Base-by-base conservation (phyloP, 331 rosid genomes). In the Arachis monticola region DNA sequence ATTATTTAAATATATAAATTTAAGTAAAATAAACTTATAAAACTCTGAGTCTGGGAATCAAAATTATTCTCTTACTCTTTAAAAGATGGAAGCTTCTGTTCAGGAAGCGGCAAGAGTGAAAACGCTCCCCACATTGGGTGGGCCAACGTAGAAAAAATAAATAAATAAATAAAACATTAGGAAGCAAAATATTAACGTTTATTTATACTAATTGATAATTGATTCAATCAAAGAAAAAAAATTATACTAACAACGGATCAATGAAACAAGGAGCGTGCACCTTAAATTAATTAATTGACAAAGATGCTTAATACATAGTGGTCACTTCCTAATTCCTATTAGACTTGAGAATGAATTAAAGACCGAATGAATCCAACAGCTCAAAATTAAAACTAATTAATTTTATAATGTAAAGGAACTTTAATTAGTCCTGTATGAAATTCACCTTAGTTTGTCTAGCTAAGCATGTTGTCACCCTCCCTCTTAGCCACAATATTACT, bases 71-170 rank as follows among this genome's bases (percentile, higher is more conserved):
- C 27, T 22, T 22, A 22, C 27, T 22, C 27, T 22, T 22, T 22
- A 22, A 22, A 22, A 22, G 27, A 22, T 41, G 8, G 5, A 69
- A 13, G 62, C 4, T 69, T 70, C 65, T 5, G 53, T 52, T 56
- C 53, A 41, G 53, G 11, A 70, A 22, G 27, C 1, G 8, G 30
- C 40, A 70, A 44, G 45, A 70, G 65, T 17, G 56, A 55, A 22
- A 22, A 79, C 74, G 74, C 74, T 79, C 83, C 83, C 78, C 61
- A 35, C 42, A 47, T 17, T 46, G 27, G 69, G 47, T 47, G 59
- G 70, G 56, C 47, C 67, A 60, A 72, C 57, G 27, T 10, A 48
- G 32, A 27, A 60, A 38, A 59, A 68, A 14, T 35, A 35, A 35
- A 35, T 35, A 35, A 35, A 35, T 35, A 35, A 35, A 35, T 35